phyloP scores from a whole-genome alignment of 352 stramenopile species.

The Globisporangium acanthophoron region DNA sequence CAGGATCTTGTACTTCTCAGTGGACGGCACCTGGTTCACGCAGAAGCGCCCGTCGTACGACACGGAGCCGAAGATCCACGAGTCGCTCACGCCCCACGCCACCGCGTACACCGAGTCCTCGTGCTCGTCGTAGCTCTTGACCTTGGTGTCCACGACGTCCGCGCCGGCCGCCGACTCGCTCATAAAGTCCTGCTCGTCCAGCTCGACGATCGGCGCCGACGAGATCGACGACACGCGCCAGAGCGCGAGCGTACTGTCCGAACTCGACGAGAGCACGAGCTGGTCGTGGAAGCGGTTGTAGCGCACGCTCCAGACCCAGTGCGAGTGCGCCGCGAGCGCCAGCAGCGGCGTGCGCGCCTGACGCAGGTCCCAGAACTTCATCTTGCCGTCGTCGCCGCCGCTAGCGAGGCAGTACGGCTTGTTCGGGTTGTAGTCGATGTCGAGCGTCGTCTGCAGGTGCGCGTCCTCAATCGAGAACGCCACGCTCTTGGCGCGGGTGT shows the following conservation, averaged over 20 bases:
- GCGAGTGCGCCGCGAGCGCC: constrained; percentile 84
- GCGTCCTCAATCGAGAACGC: constrained; percentile 49
- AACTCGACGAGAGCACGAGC: constrained; percentile 91
- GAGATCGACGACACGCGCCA: constrained; percentile 97
- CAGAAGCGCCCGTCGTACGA: constrained; percentile 94
- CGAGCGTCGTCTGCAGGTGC: constrained; percentile 50
- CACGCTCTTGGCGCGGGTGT: constrained; percentile 44
- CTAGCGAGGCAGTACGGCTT: constrained; percentile 91
- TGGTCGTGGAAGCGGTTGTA: constrained; percentile 99
- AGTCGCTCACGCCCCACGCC: constrained; percentile 91
- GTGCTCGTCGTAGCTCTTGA: constrained; percentile 91
- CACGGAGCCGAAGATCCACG: constrained; percentile 95
- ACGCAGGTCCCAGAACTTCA: constrained; percentile 98
- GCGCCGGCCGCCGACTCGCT: constrained; percentile 46
- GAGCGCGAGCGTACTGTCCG: constrained; percentile 91
- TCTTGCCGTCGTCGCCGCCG: constrained; percentile 90
- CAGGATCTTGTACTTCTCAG: constrained; percentile 99
- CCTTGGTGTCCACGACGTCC: constrained; percentile 63
- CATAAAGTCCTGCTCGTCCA: constrained; percentile 82
- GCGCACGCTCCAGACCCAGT: constrained; percentile 89
- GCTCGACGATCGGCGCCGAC: constrained; percentile 93
- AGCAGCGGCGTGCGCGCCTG: constrained; percentile 72
- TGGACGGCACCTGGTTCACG: constrained; percentile 95
- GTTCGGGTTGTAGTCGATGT: constrained; percentile 98
- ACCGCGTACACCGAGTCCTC: constrained; percentile 93